Base-by-base conservation (phyloP, 139 green algal genomes). In the Diplosphaera chodatii region DNA sequence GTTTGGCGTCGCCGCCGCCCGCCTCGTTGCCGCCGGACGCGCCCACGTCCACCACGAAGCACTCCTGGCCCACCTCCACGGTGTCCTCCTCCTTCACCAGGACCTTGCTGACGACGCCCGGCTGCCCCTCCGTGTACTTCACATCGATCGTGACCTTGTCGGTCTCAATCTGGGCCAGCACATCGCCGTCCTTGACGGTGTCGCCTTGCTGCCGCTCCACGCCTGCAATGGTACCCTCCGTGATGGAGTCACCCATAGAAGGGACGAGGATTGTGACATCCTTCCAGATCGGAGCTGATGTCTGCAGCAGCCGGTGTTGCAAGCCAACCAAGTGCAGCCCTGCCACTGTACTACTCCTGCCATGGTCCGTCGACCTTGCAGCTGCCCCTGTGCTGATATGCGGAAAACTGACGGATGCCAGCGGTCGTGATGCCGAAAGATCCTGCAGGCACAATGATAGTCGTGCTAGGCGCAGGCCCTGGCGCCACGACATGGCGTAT, bases 151-250 rank as follows among this genome's bases (percentile, higher is more conserved):
- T 94, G 33, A 97, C 91, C 70, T 97, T 99, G 80, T 99, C 95
- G 0, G 95, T 99, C 71, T 99, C 95, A 59, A 99, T 94, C 83
- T 97, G 91, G 1, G 93, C 89, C 63, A 99, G 90, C 15, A 98
- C 78, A 59, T 99, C 96, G 72, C 99, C 95, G 70, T 91, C 87
- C 21, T 86, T 80, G 4, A 99, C 89, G 10, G 76, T 21, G 40
- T 98, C 91, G 29, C 91, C 75, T 77, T 69, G 69, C 41, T 91
- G 73, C 72, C 93, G 95, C 20, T 90, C 69, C n/a, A 98, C 80
- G 32, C 71, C 72, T 0, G 89, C 92, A 2, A 98, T 86, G 2
- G 85, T 93, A 33, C 94, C 94, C 66, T 97, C 93, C 1, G 90
- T 92, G 67, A 98, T 93, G 2, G 88, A 96, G 70, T 98, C 94